A percentile compares a stretch with the other conserved stretches of the same genome.
These are phyloP conservation scores for Musa schizocarpa DNA, from an alignment of 176 grass and related monocot species.

Conservation along the genomic window DNA sequence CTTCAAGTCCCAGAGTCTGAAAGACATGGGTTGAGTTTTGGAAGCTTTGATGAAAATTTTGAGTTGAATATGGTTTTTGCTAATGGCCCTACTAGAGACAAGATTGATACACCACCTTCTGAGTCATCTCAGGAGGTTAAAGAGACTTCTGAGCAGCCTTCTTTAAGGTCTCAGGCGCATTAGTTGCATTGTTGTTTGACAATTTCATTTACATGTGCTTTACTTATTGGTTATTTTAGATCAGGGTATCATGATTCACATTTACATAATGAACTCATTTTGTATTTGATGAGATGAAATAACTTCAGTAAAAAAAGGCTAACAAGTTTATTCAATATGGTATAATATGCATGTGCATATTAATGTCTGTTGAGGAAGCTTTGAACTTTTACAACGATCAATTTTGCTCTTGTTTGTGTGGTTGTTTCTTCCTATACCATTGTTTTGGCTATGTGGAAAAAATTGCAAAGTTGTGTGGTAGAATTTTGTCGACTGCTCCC, in stretches of 20 bases:
- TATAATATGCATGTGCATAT: too few relatives aligned
- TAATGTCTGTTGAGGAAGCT: too few relatives aligned
- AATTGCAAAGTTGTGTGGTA: too few relatives aligned
- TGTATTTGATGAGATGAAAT: neutral
- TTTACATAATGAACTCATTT: neutral
- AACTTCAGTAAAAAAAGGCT: neutral
- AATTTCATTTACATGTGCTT: neutral
- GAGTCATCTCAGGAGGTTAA: constrained; percentile 31
- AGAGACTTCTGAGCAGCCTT: constrained; percentile 30
- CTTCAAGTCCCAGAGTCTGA: constrained; percentile 82
- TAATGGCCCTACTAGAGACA: constrained; percentile 35
- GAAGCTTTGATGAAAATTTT: constrained; percentile 66
- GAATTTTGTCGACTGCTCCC: too few relatives aligned
- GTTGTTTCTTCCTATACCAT: too few relatives aligned
- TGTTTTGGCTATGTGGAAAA: too few relatives aligned
- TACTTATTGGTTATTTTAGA: neutral
- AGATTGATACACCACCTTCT: constrained; percentile 19
- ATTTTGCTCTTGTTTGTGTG: too few relatives aligned
- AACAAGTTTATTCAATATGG: neutral
- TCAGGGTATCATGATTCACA: neutral
- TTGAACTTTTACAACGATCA: too few relatives aligned
- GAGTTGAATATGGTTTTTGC: constrained; percentile 25
- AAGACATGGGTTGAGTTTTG: constrained; percentile 73
- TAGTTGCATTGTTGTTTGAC: neutral
- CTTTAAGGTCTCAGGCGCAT: constrained; percentile 35